Conservation (phyloP, 495 filamentous ascomycete genomes). For the Penicillium parvum region DNA sequence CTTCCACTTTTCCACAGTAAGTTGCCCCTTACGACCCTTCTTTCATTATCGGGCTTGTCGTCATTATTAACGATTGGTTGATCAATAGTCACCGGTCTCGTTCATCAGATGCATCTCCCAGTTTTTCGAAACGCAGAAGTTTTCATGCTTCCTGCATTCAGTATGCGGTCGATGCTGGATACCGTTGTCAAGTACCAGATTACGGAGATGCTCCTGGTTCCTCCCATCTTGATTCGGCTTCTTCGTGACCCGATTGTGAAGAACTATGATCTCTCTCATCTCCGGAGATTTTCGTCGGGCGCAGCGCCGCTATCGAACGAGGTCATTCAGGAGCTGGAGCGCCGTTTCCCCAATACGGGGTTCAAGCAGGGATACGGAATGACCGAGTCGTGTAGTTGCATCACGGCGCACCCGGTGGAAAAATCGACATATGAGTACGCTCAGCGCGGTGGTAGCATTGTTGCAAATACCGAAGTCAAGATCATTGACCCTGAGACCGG, state of each 20-base stretch:
- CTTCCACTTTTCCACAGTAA: conserved; percentile 51
- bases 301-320: conserved; percentile 64
- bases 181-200: conserved; percentile 50
- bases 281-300: conserved; percentile 51
- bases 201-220: conserved; percentile 59
- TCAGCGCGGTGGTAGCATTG: conserved; percentile 56
- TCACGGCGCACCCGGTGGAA: conserved; percentile 53
- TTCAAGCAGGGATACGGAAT: conserved; percentile 70
- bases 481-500: conserved; percentile 49
- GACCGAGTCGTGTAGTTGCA: conserved; percentile 62
- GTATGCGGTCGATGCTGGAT: conserved; percentile 51
- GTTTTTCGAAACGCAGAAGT: conserved; percentile 53
- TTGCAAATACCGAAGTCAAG: conserved; percentile 56
- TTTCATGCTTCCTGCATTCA: conserved; percentile 57
- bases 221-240: conserved; percentile 65
- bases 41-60: too few species aligned
- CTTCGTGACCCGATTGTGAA: conserved; percentile 59
- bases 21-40: too few species aligned
- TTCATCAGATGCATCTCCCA: conserved; percentile 57
- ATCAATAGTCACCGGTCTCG: conserved; percentile 49
- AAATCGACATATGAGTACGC: conserved; percentile 54
- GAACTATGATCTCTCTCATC: conserved; percentile 53
- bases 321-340: conserved; percentile 52
- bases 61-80: not conserved
- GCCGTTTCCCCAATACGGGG: conserved; percentile 56